phyloP scores from a whole-genome alignment of 441 rosid species.

The Mallotus japonicus region DNA sequence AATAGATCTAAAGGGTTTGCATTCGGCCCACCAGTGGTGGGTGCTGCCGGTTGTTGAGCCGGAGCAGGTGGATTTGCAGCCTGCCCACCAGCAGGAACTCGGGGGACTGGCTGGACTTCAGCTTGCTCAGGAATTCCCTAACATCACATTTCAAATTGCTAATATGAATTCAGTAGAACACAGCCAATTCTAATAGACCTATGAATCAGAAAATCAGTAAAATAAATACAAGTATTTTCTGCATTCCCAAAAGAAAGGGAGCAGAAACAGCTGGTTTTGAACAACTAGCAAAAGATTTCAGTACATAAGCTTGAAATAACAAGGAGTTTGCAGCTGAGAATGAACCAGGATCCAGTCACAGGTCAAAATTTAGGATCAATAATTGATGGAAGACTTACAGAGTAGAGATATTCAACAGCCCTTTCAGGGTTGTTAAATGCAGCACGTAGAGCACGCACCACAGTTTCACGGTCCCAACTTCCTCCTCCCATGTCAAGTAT shows the following conservation, averaged over 20 bases:
- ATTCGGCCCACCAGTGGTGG: slow-evolving; percentile 60
- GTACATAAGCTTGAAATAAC: slow-evolving; percentile 3
- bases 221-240: background rate
- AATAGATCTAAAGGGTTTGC: slow-evolving; percentile 76
- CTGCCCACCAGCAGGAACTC: slow-evolving; percentile 47
- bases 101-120: slow-evolving; percentile 54
- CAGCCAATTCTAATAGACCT: background rate
- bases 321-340: background rate
- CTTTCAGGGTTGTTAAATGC: slow-evolving; percentile 93
- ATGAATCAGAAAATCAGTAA: background rate
- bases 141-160: background rate
- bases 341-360: background rate
- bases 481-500: slow-evolving; percentile 98
- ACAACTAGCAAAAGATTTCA: background rate
- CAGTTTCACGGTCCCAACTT: slow-evolving; percentile 78
- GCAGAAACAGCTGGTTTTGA: background rate
- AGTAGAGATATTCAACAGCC: slow-evolving; percentile 89
- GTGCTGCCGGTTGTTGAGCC: slow-evolving; percentile 45
- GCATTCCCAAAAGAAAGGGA: background rate
- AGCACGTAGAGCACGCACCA: slow-evolving; percentile 82
- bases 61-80: slow-evolving; percentile 46
- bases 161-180: background rate
- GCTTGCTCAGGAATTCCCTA: slow-evolving; percentile 83
- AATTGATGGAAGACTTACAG: slow-evolving; percentile 42
- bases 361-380: background rate